These are phyloP conservation scores for Verruconis gallopava DNA, from an alignment of 2,329 filamentous ascomycete genomes.

Conservation along the genomic window DNA sequence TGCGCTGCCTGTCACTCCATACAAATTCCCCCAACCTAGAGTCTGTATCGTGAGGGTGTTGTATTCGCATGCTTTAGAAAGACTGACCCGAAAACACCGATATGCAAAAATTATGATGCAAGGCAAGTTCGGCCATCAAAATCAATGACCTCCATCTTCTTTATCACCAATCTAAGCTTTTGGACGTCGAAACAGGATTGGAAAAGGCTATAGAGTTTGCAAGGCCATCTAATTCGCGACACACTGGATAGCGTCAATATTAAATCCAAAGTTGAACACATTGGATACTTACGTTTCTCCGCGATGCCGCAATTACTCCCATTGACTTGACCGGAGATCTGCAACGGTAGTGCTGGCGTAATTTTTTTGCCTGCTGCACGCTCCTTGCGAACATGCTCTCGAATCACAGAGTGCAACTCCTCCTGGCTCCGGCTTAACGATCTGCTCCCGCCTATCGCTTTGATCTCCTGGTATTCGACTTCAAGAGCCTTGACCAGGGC, in stretches of 20 bases:
- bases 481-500: background rate
- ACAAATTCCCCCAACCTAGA: too few species aligned
- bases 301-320: background rate
- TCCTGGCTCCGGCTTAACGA: constrained; percentile 9
- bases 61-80: too few species aligned
- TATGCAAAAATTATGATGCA: too few species aligned
- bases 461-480: background rate
- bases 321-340: background rate
- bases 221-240: constrained; percentile 2
- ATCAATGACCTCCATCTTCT: too few species aligned
- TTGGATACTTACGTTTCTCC: constrained; percentile 4
- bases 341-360: constrained; percentile 13
- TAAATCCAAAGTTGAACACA: too few species aligned
- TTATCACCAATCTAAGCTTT: background rate
- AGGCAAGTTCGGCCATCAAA: too few species aligned
- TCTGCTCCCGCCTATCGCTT: background rate
- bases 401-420: constrained; percentile 14
- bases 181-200: background rate
- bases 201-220: background rate
- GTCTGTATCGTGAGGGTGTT: too few species aligned
- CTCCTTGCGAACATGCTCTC: constrained; percentile 17
- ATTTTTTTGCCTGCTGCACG: constrained; percentile 16
- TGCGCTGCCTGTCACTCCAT: too few species aligned
- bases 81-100: too few species aligned
- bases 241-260: constrained; percentile 1